Base-by-base conservation (phyloP, 768 basidiomycete genomes). In the Hypholoma fasciculare region DNA sequence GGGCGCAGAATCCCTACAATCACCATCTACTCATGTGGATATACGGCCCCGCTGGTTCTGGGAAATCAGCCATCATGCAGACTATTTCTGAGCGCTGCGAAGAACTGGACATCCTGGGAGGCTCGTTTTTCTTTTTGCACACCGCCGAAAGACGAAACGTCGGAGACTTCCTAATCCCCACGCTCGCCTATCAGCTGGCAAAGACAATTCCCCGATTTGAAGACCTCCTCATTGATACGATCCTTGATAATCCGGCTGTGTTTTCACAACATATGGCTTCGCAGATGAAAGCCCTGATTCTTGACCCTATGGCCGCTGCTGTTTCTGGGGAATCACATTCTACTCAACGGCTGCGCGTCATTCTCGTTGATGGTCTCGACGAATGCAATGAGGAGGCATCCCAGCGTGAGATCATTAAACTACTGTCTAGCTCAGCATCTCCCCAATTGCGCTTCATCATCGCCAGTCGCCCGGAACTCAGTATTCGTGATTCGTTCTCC, bases 281-380 rank as follows among this genome's bases (percentile, higher is more conserved):
- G 0, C 65, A 66, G 36, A 52, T 66, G 17, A 37, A 56, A 19
- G 27, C 49, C 4, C 43, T 66, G 13, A 40, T 66, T 27, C 39
- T 57, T 20, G 51, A 62, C 0, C 65, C 59, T 1, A 20, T 59
- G 13, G 30, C 23, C 13, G 16, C 40, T 5, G n/a, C 43, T 9
- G 39, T 11, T 27, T 12, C 16, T 7, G 16, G 26, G 23, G 34
- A 30, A 19, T 49, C 16, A 9, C 16, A 2, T 12, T 20, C 37
- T 47, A 40, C 54, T 0, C 27, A 3, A 30, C 4, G 27, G 27
- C 27, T 30, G 27, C 30, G 19, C 12, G 17, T 60, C n/a, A 57
- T 62, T 34, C 47, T 66, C 34, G 23, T 66, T 12, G 65, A 66
- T 44, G 65, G 65, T 8, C 51, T 66, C 9, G 65, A 67, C 13